Percentiles rank a stretch among this genome's conserved stretches.
phyloP scores from a whole-genome alignment of 108 stramenopile species.

The Stephanodiscus minutulus region DNA sequence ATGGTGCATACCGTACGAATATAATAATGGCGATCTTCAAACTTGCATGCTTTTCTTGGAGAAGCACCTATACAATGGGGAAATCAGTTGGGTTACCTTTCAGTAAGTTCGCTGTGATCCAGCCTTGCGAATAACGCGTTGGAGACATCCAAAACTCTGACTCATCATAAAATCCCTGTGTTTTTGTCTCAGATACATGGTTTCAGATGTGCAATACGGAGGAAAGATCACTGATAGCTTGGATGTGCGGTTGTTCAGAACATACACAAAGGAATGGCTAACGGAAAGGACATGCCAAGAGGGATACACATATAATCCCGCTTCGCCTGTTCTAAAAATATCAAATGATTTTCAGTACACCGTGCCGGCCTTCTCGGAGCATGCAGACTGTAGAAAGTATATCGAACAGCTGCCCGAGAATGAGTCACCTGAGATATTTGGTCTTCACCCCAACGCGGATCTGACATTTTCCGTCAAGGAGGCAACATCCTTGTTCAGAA shows the following conservation, averaged over 20 bases:
- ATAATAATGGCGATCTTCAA: conserved; percentile 89
- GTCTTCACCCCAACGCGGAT: conserved; percentile 93
- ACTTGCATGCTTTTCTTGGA: conserved; percentile 92
- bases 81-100: conserved; percentile 89
- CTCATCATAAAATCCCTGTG: background rate
- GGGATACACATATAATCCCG: conserved; percentile 78
- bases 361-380: conserved; percentile 64
- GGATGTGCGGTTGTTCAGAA: conserved; percentile 87
- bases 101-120: conserved; percentile 37
- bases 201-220: conserved; percentile 92
- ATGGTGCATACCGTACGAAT: conserved; percentile 94
- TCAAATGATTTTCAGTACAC: conserved; percentile 81
- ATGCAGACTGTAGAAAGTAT: conserved; percentile 73
- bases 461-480: conserved; percentile 89
- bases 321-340: conserved; percentile 68
- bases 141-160: background rate
- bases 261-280: conserved; percentile 87
- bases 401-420: conserved; percentile 82
- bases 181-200: conserved; percentile 68
- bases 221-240: conserved; percentile 93
- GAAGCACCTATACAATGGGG: conserved; percentile 90
- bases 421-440: conserved; percentile 92
- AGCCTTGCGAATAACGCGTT: background rate
- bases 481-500: conserved; percentile 75
- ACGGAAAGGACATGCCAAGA: conserved; percentile 73